These are phyloP conservation scores for Phaeodactylum tricornutum DNA, from an alignment of 108 stramenopile species.

Conservation along the genomic window DNA sequence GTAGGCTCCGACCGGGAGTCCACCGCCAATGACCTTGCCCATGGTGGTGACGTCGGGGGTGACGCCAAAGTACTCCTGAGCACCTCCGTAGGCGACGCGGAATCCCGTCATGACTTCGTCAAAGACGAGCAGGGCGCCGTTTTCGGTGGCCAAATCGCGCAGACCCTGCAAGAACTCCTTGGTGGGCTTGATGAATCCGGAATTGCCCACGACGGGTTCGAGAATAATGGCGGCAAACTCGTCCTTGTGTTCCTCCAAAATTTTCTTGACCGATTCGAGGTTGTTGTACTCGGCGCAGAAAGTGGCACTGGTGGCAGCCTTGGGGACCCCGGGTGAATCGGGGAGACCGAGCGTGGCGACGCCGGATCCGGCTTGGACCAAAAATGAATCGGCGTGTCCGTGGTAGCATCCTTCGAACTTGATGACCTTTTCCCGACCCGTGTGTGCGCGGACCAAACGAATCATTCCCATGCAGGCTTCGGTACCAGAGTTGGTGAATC, in stretches of 20 bases:
- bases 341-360: slow-evolving; percentile 96
- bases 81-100: slow-evolving; percentile 95
- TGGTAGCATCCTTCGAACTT: slow-evolving; percentile 99
- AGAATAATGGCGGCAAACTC: slow-evolving; percentile 93
- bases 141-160: slow-evolving; percentile 74
- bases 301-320: slow-evolving; percentile 85
- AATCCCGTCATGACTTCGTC: slow-evolving; percentile 99
- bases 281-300: slow-evolving; percentile 97
- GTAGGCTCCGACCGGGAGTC: slow-evolving; percentile 96
- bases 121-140: slow-evolving; percentile 92
- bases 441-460: slow-evolving; percentile 94
- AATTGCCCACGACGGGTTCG: slow-evolving; percentile 98
- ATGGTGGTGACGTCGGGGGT: slow-evolving; percentile 97
- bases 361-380: slow-evolving; percentile 97
- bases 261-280: slow-evolving; percentile 81
- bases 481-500: slow-evolving; percentile 98
- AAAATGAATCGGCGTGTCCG: slow-evolving; percentile 96
- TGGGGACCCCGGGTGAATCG: slow-evolving; percentile 94
- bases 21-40: slow-evolving; percentile 99
- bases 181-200: slow-evolving; percentile 96
- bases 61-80: slow-evolving; percentile 93
- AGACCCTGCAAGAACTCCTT: slow-evolving; percentile 91
- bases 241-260: slow-evolving; percentile 83
- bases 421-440: slow-evolving; percentile 89
- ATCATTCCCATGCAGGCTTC: slow-evolving; percentile 99